Base-by-base conservation (phyloP, 768 basidiomycete genomes). In the Auricularia heimuer region DNA sequence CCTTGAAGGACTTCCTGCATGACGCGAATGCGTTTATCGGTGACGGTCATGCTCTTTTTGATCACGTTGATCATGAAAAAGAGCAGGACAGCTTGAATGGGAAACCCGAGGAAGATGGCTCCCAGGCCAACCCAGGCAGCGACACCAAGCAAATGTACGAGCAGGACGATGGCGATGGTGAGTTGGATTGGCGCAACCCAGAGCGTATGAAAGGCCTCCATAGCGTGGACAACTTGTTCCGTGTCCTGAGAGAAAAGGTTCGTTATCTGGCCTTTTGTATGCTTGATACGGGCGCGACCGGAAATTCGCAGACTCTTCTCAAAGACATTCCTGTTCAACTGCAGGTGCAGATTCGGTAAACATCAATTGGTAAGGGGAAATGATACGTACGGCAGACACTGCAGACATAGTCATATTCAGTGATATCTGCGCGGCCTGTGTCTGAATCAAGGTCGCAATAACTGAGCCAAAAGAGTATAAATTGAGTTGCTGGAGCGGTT, bases 231-330 rank as follows among this genome's bases (percentile, higher is more conserved):
- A 18, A 35, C 24, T 18, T 29, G 14, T 45, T 21, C 33, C 1
- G 73, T 65, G 62, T 76, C 75, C 4, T 70, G 62, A 3, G 85
- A 85, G 4, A 89, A 85, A 77, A 89, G 82, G 0, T 86, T 90
- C 6, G 83, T 88, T 61, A 89, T 84, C 70, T 86, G 78, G 0
- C 88, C 88, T 51, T 83, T 83, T 18, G 79, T 83, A 69, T 88
- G 85, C 54, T 83, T 77, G 37, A 81, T 66, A n/a, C 86, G 78
- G 8, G 86, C 78, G 62, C 82, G 78, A 1, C 83, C 83, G 16
- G 87, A 89, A 0, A 90, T 74, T 16, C 87, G 81, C 47, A 90
- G 74, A 1, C 86, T 84, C 71, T 90, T 90, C 24, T 85, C 81
- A 67, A 85, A 85, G 34, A 89, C 82, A 24, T 77, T 69, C 42